These are phyloP conservation scores for Dictyostelium brefeldianum DNA, from an alignment of 78 protist species.

Conservation along the genomic window DNA sequence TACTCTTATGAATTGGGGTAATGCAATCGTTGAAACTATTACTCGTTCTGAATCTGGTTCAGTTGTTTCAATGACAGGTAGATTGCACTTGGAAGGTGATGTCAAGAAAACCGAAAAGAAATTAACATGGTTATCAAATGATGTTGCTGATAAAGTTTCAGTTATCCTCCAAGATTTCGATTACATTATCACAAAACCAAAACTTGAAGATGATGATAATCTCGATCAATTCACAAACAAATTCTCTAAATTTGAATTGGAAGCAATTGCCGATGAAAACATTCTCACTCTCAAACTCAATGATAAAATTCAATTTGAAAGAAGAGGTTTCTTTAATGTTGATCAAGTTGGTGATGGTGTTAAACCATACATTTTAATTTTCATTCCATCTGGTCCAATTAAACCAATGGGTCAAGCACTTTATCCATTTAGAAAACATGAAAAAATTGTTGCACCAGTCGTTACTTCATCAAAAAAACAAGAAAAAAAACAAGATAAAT, in stretches of 20 bases:
- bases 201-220: constrained; percentile 90
- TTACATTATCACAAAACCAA: constrained; percentile 86
- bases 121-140: constrained; percentile 94
- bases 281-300: constrained; percentile 74
- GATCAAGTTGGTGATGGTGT: constrained; percentile 80
- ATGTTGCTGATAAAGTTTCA: constrained; percentile 8
- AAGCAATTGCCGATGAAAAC: constrained; percentile 64
- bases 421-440: constrained; percentile 52
- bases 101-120: constrained; percentile 93
- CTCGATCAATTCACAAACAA: constrained; percentile 70
- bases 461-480: not conserved
- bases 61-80: constrained; percentile 47
- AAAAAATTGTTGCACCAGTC: not conserved
- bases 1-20: constrained; percentile 98
- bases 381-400: constrained; percentile 68
- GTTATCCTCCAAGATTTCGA: constrained; percentile 85
- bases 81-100: constrained; percentile 86
- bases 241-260: constrained; percentile 47
- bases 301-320: constrained; percentile 94
- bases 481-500: constrained; percentile 11
- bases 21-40: constrained; percentile 81
- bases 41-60: constrained; percentile 27
- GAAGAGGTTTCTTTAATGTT: constrained; percentile 92
- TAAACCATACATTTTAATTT: constrained; percentile 68
- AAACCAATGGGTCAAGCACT: constrained; percentile 74